Conservation (phyloP, 352 stramenopile genomes). For the Globisporangium barbulae region DNA sequence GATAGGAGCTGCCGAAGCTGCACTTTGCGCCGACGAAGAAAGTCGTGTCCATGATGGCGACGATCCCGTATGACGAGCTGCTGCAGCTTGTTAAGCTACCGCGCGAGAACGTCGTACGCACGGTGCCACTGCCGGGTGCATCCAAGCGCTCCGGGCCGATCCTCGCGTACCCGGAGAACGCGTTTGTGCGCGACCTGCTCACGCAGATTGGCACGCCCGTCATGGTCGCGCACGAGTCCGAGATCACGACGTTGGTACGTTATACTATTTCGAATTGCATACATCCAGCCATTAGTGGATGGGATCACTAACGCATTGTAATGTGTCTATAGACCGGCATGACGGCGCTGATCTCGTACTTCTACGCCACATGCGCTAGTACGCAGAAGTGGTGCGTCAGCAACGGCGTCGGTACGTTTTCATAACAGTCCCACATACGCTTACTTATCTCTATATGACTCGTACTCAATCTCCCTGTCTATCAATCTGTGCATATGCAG, state of each 20-base stretch:
- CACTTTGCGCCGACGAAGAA: conserved; percentile 55
- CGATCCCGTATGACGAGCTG: conserved; percentile 84
- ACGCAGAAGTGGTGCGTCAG: conserved; percentile 84
- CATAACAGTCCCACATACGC: not conserved
- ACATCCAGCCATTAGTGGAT: not conserved
- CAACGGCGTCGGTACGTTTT: conserved; percentile 75
- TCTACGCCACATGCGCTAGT: conserved; percentile 82
- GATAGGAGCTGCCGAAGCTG: conserved; percentile 65
- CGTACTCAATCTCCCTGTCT: not conserved
- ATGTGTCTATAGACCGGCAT: conserved; percentile 54
- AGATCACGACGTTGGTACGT: conserved; percentile 79
- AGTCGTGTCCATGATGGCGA: conserved; percentile 88
- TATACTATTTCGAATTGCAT: not conserved
- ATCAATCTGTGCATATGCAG: conserved; percentile 18
- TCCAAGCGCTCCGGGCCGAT: conserved; percentile 79
- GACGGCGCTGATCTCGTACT: conserved; percentile 84
- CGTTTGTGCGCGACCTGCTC: conserved; percentile 63
- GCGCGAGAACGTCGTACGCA: conserved; percentile 71
- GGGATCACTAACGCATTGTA: conserved; percentile 1
- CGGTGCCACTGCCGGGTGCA: conserved; percentile 67
- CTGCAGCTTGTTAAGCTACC: conserved; percentile 66
- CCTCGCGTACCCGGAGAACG: conserved; percentile 73
- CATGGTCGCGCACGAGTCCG: conserved; percentile 70
- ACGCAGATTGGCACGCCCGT: conserved; percentile 78
- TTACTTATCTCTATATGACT: conserved; percentile 1